Conservation (phyloP, 768 basidiomycete species). For the Clathrus columnatus region DNA sequence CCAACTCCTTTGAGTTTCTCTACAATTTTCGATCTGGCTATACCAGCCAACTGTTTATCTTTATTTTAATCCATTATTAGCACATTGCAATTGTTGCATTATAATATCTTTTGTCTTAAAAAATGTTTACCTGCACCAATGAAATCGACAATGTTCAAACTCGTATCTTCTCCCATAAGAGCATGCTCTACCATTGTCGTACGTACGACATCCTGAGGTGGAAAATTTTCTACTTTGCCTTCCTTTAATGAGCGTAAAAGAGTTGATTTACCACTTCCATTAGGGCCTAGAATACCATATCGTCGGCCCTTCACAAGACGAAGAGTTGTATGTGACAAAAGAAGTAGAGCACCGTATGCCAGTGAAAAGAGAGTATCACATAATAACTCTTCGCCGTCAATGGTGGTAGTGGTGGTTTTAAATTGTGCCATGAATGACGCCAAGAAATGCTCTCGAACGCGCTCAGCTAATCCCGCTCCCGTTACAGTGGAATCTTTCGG, state of each 20-base stretch:
- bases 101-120: too few relatives aligned
- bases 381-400: slow-evolving; percentile 75
- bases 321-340: slow-evolving; percentile 89
- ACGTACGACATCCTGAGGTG: slow-evolving; percentile 74
- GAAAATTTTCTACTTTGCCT: slow-evolving; percentile 95
- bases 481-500: slow-evolving; percentile 33
- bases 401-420: slow-evolving; percentile 26
- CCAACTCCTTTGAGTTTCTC: slow-evolving; percentile 81
- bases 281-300: slow-evolving; percentile 94
- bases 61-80: neutral
- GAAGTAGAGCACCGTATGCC: slow-evolving; percentile 88
- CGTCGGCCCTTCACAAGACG: slow-evolving; percentile 83
- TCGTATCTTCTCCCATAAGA: slow-evolving; percentile 86
- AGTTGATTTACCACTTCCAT: slow-evolving; percentile 93
- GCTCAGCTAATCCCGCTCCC: slow-evolving; percentile 42
- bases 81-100: neutral
- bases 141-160: slow-evolving; percentile 78
- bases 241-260: slow-evolving; percentile 93
- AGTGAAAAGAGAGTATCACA: slow-evolving; percentile 93
- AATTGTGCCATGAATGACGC: slow-evolving; percentile 51
- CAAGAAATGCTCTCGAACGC: slow-evolving; percentile 62
- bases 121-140: slow-evolving; percentile 76
- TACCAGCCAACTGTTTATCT: slow-evolving; percentile 61
- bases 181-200: slow-evolving; percentile 98
- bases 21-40: slow-evolving; percentile 64